A percentile compares a stretch with the other conserved stretches of the same genome.
Evolutionary conservation across 352 stramenopile genomes (phyloP).

Genomic region (Vaucheria bursata): DNA sequence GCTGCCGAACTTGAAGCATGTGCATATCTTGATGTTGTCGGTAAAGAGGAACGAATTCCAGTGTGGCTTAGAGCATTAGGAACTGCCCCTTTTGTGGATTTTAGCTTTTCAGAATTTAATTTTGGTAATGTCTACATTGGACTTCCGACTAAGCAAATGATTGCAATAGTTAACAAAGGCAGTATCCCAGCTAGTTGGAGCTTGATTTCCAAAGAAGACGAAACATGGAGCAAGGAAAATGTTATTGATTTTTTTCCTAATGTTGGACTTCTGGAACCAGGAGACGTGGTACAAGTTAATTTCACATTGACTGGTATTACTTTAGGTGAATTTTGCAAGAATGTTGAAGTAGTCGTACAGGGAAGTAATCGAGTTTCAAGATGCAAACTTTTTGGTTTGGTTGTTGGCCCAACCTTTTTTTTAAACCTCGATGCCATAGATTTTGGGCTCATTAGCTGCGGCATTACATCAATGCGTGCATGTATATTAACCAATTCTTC

Average conservation of each 20-base stretch:
- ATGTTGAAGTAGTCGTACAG: conserved; percentile 68
- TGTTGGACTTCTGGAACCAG: conserved; percentile 48
- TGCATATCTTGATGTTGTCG: conserved; percentile 72
- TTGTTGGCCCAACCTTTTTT: conserved; percentile 83
- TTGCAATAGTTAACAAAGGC: conserved; percentile 52
- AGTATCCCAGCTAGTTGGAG: conserved; percentile 73
- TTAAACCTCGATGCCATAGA: conserved; percentile 77
- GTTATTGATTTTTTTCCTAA: no score
- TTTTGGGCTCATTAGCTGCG: conserved; percentile 81
- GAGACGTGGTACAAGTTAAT: conserved; percentile 56
- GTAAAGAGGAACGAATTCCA: conserved; percentile 71
- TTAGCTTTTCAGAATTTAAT: conserved; percentile 85
- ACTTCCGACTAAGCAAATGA: not conserved
- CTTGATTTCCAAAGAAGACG: no score
- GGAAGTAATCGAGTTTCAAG: conserved; percentile 72
- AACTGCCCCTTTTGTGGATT: conserved; percentile 76
- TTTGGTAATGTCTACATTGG: conserved; percentile 85
- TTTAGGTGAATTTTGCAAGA: conserved; percentile 72
- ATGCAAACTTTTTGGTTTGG: conserved; percentile 67
- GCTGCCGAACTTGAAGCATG: conserved; percentile 67
- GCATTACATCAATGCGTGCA: conserved; percentile 64
- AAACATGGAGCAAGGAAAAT: no score
- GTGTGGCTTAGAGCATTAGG: conserved; percentile 73
- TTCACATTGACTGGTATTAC: conserved; percentile 72
- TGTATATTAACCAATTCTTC: conserved; percentile 81